Conservation (phyloP, 805 yeast species). For the Barnettozyma sucrosica region DNA sequence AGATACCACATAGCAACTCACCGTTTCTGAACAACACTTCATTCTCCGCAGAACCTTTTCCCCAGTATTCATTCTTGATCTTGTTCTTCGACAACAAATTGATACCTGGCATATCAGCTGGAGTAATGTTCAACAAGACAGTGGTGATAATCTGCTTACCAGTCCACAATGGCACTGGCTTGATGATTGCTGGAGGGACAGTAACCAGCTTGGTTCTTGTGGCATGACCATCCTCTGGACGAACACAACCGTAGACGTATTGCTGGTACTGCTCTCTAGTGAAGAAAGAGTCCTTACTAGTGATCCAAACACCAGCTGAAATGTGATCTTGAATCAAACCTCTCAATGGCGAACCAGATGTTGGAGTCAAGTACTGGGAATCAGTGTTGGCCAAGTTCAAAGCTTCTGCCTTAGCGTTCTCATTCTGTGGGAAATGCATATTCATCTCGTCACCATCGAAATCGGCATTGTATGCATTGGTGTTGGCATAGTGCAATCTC, state of each 20-base stretch:
- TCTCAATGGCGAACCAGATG: constrained; percentile 97
- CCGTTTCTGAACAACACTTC: constrained; percentile 83
- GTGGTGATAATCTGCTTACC: constrained; percentile 97
- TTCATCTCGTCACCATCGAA: constrained; percentile 99
- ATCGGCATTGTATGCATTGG: constrained; percentile 98
- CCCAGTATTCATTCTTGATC: constrained; percentile 94
- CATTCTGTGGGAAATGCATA: constrained; percentile 98
- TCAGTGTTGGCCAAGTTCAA: constrained; percentile 93
- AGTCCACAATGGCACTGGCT: constrained; percentile 93
- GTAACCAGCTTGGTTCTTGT: constrained; percentile 63
- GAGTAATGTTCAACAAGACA: constrained; percentile 82
- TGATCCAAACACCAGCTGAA: constrained; percentile 98
- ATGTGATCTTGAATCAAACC: constrained; percentile 99
- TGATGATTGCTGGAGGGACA: constrained; percentile 81
- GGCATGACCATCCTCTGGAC: constrained; percentile 97
- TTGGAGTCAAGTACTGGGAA: constrained; percentile 95
- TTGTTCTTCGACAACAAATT: constrained; percentile 81
- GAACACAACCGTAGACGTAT: constrained; percentile 83
- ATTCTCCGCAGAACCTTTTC: constrained; percentile 75
- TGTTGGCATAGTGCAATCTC: constrained; percentile 95
- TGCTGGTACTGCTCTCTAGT: constrained; percentile 91
- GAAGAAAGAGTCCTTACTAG: constrained; percentile 87
- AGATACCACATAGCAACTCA: constrained; percentile 82
- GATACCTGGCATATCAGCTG: constrained; percentile 84
- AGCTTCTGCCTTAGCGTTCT: constrained; percentile 95